These are phyloP conservation scores for Torrubiella hemipterigena DNA, from an alignment of 2,329 filamentous ascomycete species.

Conservation along the genomic window DNA sequence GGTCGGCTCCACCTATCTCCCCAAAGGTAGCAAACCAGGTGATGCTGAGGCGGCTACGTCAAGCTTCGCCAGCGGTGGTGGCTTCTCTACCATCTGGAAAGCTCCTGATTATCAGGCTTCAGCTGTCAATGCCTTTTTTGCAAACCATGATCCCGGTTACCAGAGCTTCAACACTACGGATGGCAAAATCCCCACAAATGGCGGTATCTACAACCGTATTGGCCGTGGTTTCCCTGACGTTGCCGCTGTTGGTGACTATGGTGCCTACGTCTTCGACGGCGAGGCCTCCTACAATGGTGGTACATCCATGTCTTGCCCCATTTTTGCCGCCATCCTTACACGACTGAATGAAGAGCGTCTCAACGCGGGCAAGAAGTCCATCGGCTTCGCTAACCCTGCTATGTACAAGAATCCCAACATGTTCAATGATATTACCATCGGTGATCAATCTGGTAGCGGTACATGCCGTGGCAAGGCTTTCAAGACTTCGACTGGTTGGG, in stretches of 20 bases:
- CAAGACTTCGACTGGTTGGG: constrained; percentile 5
- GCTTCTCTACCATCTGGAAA: constrained; percentile 28
- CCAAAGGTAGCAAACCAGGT: constrained; percentile 26
- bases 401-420: constrained; percentile 6
- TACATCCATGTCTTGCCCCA: constrained; percentile 8
- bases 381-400: constrained; percentile 19
- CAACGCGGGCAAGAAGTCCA: constrained; percentile 19
- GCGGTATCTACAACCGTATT: constrained; percentile 22
- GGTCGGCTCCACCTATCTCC: constrained; percentile 36
- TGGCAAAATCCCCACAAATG: constrained; percentile 23
- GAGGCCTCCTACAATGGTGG: constrained; percentile 10
- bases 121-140: constrained; percentile 24
- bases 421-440: constrained; percentile 5
- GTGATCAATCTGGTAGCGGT: constrained; percentile 3
- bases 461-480: constrained; percentile 2
- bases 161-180: constrained; percentile 15
- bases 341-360: constrained; percentile 9
- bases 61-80: constrained; percentile 20
- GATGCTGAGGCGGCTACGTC: constrained; percentile 31
- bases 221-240: constrained; percentile 27
- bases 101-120: constrained; percentile 32
- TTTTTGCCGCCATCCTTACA: constrained; percentile 8
- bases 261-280: constrained; percentile 21
- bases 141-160: constrained; percentile 23
- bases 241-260: constrained; percentile 30